A percentile compares a stretch with the other conserved stretches of the same genome.
phyloP scores from a whole-genome alignment of 352 stramenopile genomes.

The Phytophthora sojae region DNA sequence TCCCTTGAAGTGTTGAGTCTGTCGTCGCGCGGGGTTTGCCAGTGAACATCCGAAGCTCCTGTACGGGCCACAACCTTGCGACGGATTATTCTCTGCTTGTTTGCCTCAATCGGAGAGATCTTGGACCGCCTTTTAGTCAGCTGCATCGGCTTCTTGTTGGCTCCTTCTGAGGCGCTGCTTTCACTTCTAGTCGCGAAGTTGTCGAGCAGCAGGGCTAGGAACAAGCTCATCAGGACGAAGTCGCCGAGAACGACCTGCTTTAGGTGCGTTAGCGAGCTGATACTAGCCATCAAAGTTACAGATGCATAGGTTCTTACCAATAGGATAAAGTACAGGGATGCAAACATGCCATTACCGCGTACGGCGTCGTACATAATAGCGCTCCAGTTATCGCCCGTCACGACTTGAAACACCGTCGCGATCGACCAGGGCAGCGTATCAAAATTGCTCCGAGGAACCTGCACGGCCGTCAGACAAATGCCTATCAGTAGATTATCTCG shows the following conservation, averaged over 20 bases:
- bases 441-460: constrained; percentile 84
- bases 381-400: constrained; percentile 95
- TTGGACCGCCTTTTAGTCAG: constrained; percentile 34
- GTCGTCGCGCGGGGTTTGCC: constrained; percentile 22
- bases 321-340: constrained; percentile 83
- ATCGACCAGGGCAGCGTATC: constrained; percentile 78
- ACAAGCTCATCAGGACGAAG: constrained; percentile 94
- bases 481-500: neutral
- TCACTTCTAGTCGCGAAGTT: constrained; percentile 67
- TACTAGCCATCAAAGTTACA: too few species aligned
- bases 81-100: constrained; percentile 11
- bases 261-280: neutral
- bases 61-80: constrained; percentile 36
- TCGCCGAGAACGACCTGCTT: constrained; percentile 81
- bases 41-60: constrained; percentile 47
- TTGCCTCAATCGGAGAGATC: constrained; percentile 38
- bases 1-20: neutral
- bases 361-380: constrained; percentile 93
- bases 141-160: constrained; percentile 41
- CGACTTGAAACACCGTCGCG: constrained; percentile 92
- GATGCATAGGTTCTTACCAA: constrained; percentile 21
- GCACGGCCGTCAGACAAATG: too few species aligned
- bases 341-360: constrained; percentile 58
- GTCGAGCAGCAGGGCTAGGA: constrained; percentile 92
- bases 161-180: neutral